phyloP scores from a whole-genome alignment of 176 grass and related monocot genomes.

The Eragrostis nindensis region DNA sequence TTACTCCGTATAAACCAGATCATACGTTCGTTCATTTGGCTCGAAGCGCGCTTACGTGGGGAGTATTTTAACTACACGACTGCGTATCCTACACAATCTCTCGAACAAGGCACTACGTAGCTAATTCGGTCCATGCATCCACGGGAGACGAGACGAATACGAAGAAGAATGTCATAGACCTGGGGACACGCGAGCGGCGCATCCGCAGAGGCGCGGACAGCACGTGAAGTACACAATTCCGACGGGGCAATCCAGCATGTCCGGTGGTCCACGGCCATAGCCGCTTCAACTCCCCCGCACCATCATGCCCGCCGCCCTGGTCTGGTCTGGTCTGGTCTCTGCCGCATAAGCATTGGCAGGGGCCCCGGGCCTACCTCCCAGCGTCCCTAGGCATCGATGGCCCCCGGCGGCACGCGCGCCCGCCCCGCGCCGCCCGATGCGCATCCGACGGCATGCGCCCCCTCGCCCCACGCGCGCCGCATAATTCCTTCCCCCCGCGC shows the following conservation, averaged over 20 bases:
- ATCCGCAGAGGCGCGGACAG: background rate
- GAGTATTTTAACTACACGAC: background rate
- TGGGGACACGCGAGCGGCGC: background rate
- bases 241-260: conserved; percentile 27
- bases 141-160: too few relatives aligned
- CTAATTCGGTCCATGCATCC: too few relatives aligned
- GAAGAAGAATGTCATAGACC: background rate
- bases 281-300: background rate
- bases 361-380: conserved; percentile 12
- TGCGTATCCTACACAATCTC: background rate
- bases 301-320: conserved; percentile 32
- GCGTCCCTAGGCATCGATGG: conserved; percentile 33
- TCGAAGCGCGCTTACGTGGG: background rate
- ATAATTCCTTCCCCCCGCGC: background rate
- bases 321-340: too few relatives aligned
- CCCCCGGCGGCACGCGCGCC: conserved; percentile 27
- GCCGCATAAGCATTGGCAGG: too few relatives aligned
- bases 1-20: too few relatives aligned
- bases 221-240: conserved; percentile 1
- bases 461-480: background rate
- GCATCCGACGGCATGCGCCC: background rate
- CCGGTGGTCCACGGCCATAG: conserved; percentile 41
- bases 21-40: background rate
- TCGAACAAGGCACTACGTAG: background rate
- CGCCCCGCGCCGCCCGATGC: background rate